Percentiles rank a stretch among this genome's conserved stretches.
Evolutionary conservation across 208 protist genomes (phyloP).

Genomic region (Leptomonas pyrrhocoris): DNA sequence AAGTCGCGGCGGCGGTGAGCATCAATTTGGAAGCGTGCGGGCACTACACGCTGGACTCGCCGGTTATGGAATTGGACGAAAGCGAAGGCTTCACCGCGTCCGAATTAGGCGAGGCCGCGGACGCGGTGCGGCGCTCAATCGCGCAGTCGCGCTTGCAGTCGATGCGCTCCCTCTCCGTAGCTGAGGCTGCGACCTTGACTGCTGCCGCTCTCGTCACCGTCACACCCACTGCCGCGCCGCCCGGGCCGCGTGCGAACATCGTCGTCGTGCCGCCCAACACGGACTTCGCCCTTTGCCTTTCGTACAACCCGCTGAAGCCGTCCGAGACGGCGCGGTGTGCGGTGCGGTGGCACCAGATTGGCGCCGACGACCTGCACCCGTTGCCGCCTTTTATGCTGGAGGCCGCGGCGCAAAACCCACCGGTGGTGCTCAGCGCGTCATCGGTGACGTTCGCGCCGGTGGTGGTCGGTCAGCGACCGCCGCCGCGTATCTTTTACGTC

Average conservation of each 20-base stretch:
- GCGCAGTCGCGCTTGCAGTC: conserved; percentile 22
- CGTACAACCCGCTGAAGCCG: conserved; percentile 21
- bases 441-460: conserved; percentile 55
- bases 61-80: conserved; percentile 22
- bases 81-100: neutral
- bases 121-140: conserved; percentile 17
- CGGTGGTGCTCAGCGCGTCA: conserved; percentile 38
- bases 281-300: conserved; percentile 32
- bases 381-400: conserved; percentile 67
- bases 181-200: conserved; percentile 6
- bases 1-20: conserved; percentile 80
- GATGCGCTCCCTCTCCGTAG: conserved; percentile 9
- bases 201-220: neutral
- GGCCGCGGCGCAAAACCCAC: conserved; percentile 40
- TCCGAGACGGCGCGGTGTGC: conserved; percentile 35
- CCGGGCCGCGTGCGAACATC: conserved; percentile 2
- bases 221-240: neutral
- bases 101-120: neutral
- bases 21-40: conserved; percentile 68
- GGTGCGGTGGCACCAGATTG: conserved; percentile 71
- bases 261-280: conserved; percentile 31
- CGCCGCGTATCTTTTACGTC: conserved; percentile 47
- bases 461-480: conserved; percentile 55
- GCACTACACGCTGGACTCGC: conserved; percentile 43
- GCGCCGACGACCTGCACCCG: conserved; percentile 67